Percentiles rank a stretch among this genome's conserved stretches.
These are phyloP conservation scores for Dendrobium huoshanense DNA, from an alignment of 106 monocot genomes.

Conservation along the genomic window DNA sequence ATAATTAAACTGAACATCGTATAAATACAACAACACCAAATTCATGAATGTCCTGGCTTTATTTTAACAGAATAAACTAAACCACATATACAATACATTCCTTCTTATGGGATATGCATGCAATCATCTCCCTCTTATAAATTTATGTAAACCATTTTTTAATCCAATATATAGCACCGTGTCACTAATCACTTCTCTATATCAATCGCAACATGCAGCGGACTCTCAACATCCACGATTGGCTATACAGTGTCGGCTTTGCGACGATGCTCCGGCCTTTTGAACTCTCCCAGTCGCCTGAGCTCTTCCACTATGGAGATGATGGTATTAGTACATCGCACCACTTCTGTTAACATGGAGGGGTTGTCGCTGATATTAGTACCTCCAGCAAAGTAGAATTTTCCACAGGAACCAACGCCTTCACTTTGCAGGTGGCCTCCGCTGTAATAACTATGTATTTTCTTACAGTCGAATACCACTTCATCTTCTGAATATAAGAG, in stretches of 20 bases:
- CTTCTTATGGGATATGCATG: not conserved
- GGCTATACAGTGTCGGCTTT: constrained; percentile 16
- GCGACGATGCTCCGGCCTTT: constrained; percentile 5
- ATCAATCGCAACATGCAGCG: constrained; percentile 10
- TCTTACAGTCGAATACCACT: constrained; percentile 4
- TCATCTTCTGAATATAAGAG: constrained; percentile 27
- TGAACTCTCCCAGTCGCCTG: constrained; percentile 32
- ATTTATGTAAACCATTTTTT: too few species aligned
- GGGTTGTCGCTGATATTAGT: constrained; percentile 26
- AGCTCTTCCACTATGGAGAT: constrained; percentile 38
- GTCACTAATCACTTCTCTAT: constrained; percentile 4
- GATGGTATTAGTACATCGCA: constrained; percentile 10
- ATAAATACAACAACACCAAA: too few species aligned
- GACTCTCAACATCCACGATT: constrained; percentile 10
- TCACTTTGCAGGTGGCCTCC: constrained; percentile 15
- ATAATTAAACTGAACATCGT: too few species aligned
- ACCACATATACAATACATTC: not conserved
- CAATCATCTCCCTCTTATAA: not conserved
- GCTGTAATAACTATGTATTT: constrained; percentile 12
- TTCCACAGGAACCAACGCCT: constrained; percentile 1
- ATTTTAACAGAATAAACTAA: too few species aligned
- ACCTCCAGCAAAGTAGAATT: constrained; percentile 14
- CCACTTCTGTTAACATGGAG: constrained; percentile 46
- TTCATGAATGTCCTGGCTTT: too few species aligned
- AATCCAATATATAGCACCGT: too few species aligned